Evolutionary conservation across 2,329 filamentous ascomycete species (phyloP), one percentile per base, ranked within the genome.

Genomic region (Dactylellina leptospora): DNA sequence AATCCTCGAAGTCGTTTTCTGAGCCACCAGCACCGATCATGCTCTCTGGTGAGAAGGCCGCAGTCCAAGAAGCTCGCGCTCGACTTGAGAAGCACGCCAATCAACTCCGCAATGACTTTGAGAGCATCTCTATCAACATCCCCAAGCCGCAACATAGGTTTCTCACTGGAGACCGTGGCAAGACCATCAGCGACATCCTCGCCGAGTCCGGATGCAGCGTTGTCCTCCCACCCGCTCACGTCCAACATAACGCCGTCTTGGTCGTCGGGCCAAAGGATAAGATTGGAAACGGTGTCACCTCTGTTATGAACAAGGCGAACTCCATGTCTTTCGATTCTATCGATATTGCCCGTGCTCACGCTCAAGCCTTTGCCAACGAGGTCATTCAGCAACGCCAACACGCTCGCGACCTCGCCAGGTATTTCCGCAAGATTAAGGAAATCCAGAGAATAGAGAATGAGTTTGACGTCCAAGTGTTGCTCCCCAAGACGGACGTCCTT

Each of bases 191-290:
- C 66, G 87, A 96, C 47, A 97, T 99, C 83, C 87, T 97, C 75
- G 85, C 88, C 47, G 87, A 96, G 77, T 97, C 95, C 66, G 93
- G 93, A 74, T 99, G 95, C 80, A 87, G 90, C 44, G 89, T 97
- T 70, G 86, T 97, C 64, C 81, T 97, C 47, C 93, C 88, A 58
- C 86, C 92, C 5, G 84, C 84, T 23, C 87, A 89, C 22, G 87
- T 91, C 58, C 90, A 95, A 64, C 90, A 91, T 48, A 91, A 96
- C 77, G 87, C 87, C 42, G 86, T 97, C 48, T 93, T 91, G 27
- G 86, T 99, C 74, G 87, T 96, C 74, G 95, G 95, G 2, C 92
- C 90, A 16, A 81, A 87, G 5, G 86, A 90, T 74, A 87, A 86
- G 76, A 87, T 97, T 62, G 84, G 90, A 73, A 83, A 84, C 74